Evolutionary conservation across 495 filamentous ascomycete species (phyloP).

Genomic region (Astrothelium subdiscretum): DNA sequence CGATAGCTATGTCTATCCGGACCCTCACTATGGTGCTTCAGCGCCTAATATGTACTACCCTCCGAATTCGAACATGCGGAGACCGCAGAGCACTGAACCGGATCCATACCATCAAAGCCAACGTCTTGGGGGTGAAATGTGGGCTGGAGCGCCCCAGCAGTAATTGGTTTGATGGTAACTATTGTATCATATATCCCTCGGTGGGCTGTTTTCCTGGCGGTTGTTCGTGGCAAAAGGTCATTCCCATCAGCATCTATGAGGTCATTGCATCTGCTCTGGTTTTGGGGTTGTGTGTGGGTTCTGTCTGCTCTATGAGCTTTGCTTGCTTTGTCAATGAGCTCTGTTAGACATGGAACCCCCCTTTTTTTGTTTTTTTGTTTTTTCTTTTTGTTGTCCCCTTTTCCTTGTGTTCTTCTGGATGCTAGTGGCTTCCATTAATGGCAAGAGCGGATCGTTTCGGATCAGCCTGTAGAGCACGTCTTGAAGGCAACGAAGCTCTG

Average conservation of each 20-base stretch:
- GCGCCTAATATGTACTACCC: conserved; percentile 26
- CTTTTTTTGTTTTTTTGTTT: neutral
- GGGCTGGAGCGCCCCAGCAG: conserved; percentile 13
- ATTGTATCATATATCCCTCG: neutral
- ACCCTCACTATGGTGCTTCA: conserved; percentile 21
- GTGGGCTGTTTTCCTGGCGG: neutral
- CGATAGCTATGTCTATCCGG: conserved; percentile 28
- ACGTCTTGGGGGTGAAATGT: conserved; percentile 21
- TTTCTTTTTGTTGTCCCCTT: too few species aligned
- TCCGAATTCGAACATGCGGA: conserved; percentile 22
- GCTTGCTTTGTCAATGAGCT: neutral
- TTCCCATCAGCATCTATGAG: neutral
- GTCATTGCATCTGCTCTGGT: neutral
- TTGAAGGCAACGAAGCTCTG: neutral
- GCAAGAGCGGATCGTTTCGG: neutral
- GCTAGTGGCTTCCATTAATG: neutral
- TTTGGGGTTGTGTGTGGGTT: neutral
- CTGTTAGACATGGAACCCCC: neutral
- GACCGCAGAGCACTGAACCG: conserved; percentile 31
- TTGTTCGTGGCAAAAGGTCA: neutral
- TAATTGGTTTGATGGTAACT: neutral
- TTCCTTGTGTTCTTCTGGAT: neutral
- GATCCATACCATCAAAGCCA: conserved; percentile 27
- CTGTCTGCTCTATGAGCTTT: neutral
- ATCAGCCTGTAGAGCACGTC: neutral